Base-by-base conservation (phyloP, 2,329 filamentous ascomycete species). In the Pezicula carpinea region DNA sequence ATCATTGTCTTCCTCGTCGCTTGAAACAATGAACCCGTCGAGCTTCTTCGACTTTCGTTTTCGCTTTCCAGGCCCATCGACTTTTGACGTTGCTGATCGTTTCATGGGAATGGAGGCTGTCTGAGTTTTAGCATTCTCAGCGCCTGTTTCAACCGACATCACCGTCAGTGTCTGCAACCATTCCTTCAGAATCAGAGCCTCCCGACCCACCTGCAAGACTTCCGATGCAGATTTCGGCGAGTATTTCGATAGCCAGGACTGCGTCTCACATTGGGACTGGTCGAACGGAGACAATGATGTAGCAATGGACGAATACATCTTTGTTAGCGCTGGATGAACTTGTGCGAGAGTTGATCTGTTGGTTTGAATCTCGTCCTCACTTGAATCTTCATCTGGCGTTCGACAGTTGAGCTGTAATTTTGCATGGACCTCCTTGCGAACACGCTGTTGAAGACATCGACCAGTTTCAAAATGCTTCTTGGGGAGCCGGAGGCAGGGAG, bases 221-320 rank as follows among this genome's bases (percentile, higher is more conserved):
- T 92, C 82, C 4, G 71, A 71, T 2, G 89, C 82, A 31, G 68
- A 72, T 21, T 65, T 68, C 0, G 93, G 93, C 0, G 87, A 80
- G 66, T 97, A 96, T 60, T 97, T 96, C 34, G 92, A 84, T 2
- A 75, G 65, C 93, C 93, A 99, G 7, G 80, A 68, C 22, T 76
- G 68, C 2, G 72, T 73, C 60, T 97, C 92, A 56, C 87, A 95
- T 42, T 76, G 77, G 7, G 83, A 87, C 52, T 71, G 77, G 63
- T 99, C 93, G 59, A 91, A 96, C 0, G 91, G 83, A 4, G 87
- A 91, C 11, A 91, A 71, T 0, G 74, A 74, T 1, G 72, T 74
- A 38, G 73, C 67, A 26, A 96, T 73, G 0, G 74, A 72, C 3
- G 71, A 64, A 57, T 83, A 87, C 2, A 89, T 69, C 2, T 73